A percentile compares a stretch with the other conserved stretches of the same genome.
Evolutionary conservation across 1,139 yeast genomes (phyloP).

Genomic region (Taphrina populina): DNA sequence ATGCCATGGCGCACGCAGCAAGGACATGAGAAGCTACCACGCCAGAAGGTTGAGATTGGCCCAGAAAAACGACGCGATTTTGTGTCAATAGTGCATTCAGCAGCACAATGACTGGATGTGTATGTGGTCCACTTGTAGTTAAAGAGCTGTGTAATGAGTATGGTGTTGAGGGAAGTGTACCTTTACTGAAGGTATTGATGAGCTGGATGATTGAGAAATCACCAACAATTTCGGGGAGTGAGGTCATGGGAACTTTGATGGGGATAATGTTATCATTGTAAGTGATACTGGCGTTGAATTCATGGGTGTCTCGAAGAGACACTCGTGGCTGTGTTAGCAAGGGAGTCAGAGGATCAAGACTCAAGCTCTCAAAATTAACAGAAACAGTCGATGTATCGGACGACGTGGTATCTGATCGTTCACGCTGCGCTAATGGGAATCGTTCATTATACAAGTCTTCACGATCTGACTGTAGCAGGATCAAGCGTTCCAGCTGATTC

Average conservation of each 20-base stretch:
- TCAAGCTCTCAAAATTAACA: constrained; percentile 1
- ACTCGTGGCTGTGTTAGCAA: constrained; percentile 3
- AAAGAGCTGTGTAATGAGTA: constrained; percentile 34
- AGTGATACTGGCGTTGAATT: constrained; percentile 4
- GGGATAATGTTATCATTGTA: constrained; percentile 22
- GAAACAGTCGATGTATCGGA: constrained; percentile 16
- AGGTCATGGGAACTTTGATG: constrained; percentile 45
- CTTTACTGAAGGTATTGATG: constrained; percentile 37
- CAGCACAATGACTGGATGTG: constrained; percentile 57
- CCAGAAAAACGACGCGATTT: constrained; percentile 56
- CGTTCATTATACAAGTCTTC: constrained; percentile 44
- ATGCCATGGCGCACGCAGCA: constrained; percentile 55
- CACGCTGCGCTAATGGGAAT: constrained; percentile 39
- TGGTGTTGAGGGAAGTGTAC: constrained; percentile 41
- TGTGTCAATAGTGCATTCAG: constrained; percentile 62
- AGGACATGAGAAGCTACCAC: constrained; percentile 58
- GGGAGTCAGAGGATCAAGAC: constrained; percentile 11
- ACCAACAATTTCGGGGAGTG: constrained; percentile 45
- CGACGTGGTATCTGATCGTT: constrained; percentile 7
- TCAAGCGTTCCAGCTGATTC: constrained; percentile 43
- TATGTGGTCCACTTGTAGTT: constrained; percentile 30
- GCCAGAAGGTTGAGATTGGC: constrained; percentile 58
- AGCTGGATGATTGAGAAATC: constrained; percentile 39
- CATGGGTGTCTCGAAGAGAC: constrained; percentile 21
- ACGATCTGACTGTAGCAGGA: constrained; percentile 43